Evolutionary conservation across 2,329 filamentous ascomycete genomes (phyloP).

Genomic region (Alternaria infectoria): DNA sequence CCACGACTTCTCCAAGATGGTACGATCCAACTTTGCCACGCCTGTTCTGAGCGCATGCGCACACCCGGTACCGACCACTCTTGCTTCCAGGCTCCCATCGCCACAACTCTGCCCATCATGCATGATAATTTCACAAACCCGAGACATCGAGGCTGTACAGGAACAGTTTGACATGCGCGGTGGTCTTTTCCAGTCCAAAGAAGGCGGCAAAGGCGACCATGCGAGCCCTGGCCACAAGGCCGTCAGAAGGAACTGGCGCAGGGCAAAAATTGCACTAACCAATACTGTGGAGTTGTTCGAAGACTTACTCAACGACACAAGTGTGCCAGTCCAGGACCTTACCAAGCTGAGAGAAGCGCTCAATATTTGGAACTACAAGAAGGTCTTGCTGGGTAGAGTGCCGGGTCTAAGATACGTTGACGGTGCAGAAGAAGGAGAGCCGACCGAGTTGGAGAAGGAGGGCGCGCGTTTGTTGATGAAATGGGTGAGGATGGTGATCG

Average conservation of each 20-base stretch:
- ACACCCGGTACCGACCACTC: background rate
- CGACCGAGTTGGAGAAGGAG: conserved; percentile 11
- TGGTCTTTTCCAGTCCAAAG: conserved; percentile 5
- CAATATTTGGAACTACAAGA: conserved; percentile 12
- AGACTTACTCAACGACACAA: background rate
- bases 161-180: background rate
- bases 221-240: background rate
- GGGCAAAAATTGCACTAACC: conserved; percentile 9
- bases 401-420: conserved; percentile 12
- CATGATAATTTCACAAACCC: conserved; percentile 1
- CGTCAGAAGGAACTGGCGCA: conserved; percentile 5
- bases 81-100: background rate
- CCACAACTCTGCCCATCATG: conserved; percentile 7
- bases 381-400: conserved; percentile 7
- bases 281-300: conserved; percentile 11
- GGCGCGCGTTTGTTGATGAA: conserved; percentile 1
- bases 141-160: conserved; percentile 1
- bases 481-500: conserved; percentile 1
- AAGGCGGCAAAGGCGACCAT: background rate
- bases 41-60: background rate
- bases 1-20: background rate
- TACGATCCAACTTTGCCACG: background rate
- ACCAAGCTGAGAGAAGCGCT: conserved; percentile 9
- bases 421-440: conserved; percentile 8
- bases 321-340: background rate